Conservation (phyloP, 2,329 filamentous ascomycete genomes). For the Diaporthe caulivora region DNA sequence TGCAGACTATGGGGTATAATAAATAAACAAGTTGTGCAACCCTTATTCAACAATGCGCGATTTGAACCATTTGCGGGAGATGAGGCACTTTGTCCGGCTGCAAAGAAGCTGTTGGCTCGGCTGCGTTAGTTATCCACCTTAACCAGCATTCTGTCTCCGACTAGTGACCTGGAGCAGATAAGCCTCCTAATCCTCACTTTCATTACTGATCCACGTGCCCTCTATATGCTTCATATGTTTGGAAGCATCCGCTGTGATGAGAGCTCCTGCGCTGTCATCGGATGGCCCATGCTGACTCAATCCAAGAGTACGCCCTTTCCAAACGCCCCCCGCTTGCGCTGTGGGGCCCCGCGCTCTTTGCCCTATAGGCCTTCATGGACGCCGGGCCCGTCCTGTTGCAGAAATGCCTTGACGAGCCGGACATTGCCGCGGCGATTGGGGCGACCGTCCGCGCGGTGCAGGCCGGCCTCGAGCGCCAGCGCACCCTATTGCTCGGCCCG, state of each 20-base stretch:
- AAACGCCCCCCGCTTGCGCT: too few relatives aligned
- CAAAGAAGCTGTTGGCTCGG: conserved; percentile 2
- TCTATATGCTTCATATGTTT: conserved; percentile 1
- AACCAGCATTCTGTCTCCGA: conserved; percentile 1
- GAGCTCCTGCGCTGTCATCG: conserved; percentile 9
- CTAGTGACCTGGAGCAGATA: conserved; percentile 7
- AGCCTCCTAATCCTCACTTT: not conserved
- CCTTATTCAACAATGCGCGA: conserved; percentile 6
- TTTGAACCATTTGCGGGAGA: conserved; percentile 10
- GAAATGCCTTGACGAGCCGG: too few relatives aligned
- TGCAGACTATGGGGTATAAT: conserved; percentile 5
- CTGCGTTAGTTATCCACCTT: not conserved
- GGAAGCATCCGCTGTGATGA: conserved; percentile 17
- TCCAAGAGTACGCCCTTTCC: too few relatives aligned
- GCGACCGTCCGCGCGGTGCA: too few relatives aligned
- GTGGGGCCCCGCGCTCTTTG: too few relatives aligned
- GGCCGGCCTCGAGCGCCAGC: too few relatives aligned
- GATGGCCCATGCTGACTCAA: conserved; percentile 9
- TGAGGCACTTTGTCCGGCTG: conserved; percentile 2
- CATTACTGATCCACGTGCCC: not conserved
- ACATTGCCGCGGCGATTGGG: too few relatives aligned
- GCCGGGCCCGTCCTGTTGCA: too few relatives aligned
- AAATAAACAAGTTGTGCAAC: not conserved
- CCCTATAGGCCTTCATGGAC: too few relatives aligned
- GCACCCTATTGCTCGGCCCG: too few relatives aligned